phyloP scores from a whole-genome alignment of 2,329 filamentous ascomycete species.

The Biscogniauxia marginata region DNA sequence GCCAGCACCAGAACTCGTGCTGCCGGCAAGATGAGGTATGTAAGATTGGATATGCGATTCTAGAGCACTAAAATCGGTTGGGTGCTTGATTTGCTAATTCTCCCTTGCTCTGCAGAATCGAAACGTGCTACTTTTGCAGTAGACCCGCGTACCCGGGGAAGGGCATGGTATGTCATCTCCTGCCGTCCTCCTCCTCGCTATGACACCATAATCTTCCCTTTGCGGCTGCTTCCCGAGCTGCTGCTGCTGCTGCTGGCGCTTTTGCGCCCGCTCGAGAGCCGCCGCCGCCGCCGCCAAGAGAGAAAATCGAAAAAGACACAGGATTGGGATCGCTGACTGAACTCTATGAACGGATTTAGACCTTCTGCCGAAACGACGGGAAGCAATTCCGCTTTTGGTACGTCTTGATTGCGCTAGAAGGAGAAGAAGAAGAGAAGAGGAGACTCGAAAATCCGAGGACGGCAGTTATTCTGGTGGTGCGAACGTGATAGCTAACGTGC shows the following conservation, averaged over 20 bases:
- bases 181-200: background rate
- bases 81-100: slow-evolving; percentile 4
- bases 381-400: slow-evolving; percentile 54
- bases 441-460: background rate
- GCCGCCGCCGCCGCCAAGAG: background rate
- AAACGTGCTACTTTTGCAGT: slow-evolving; percentile 71
- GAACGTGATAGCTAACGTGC: background rate
- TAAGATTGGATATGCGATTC: too few relatives aligned
- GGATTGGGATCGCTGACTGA: background rate
- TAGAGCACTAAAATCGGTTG: too few relatives aligned
- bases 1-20: background rate
- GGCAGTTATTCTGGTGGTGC: slow-evolving; percentile 35
- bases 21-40: background rate
- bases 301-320: background rate
- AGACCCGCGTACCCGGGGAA: slow-evolving; percentile 63
- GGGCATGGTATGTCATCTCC: slow-evolving; percentile 56
- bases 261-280: background rate
- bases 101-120: slow-evolving; percentile 42
- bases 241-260: too few relatives aligned
- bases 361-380: slow-evolving; percentile 27
- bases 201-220: background rate
- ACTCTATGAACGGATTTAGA: slow-evolving; percentile 5
- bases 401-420: background rate
- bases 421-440: background rate
- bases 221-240: background rate